phyloP scores from a whole-genome alignment of 2,329 filamentous ascomycete species.

The Neurospora sp. region DNA sequence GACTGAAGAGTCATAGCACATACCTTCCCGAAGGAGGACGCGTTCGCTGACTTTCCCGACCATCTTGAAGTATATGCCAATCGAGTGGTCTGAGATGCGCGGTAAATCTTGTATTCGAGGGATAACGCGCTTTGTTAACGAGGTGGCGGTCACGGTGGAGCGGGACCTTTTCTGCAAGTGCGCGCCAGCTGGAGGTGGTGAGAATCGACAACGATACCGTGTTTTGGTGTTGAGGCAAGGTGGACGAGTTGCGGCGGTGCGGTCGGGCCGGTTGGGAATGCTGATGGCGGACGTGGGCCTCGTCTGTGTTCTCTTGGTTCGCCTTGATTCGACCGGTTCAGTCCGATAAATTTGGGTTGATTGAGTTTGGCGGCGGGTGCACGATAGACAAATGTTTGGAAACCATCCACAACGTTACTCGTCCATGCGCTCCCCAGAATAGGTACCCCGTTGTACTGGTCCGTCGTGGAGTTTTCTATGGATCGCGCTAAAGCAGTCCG shows the following conservation, averaged over 20 bases:
- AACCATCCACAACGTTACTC: background rate
- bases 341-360: background rate
- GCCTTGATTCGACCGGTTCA: background rate
- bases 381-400: background rate
- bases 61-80: conserved; percentile 29
- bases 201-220: background rate
- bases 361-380: background rate
- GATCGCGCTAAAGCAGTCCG: background rate
- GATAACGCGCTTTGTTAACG: background rate
- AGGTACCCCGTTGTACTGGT: background rate
- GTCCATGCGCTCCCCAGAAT: background rate
- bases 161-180: background rate
- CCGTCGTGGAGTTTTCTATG: background rate
- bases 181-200: background rate
- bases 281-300: background rate
- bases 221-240: background rate
- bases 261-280: background rate
- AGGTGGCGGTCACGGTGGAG: background rate
- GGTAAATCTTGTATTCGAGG: background rate
- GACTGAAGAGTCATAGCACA: conserved; percentile 14
- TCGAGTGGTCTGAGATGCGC: background rate
- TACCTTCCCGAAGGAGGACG: conserved; percentile 54
- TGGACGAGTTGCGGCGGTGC: background rate
- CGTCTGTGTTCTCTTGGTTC: background rate
- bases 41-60: conserved; percentile 57